These are phyloP conservation scores for Pterocarpus macrocarpus DNA, from an alignment of 306 rosid species.

Conservation along the genomic window DNA sequence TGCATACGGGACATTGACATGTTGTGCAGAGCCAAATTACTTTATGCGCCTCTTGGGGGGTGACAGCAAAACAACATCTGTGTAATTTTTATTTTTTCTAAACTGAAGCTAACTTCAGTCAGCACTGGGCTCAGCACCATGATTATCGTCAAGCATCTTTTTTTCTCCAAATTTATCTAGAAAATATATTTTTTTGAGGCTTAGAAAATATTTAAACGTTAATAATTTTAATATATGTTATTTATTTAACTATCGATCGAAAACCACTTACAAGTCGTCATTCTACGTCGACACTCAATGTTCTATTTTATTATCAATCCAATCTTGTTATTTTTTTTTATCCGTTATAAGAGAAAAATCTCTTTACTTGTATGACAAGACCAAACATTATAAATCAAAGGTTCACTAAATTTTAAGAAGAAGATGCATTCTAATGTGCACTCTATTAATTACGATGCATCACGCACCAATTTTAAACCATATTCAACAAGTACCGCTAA, in stretches of 20 bases:
- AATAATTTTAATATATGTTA: not conserved
- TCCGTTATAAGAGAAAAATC: not conserved
- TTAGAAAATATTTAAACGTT: too few species aligned
- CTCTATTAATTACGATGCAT: too few species aligned
- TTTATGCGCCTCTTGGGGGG: conserved; percentile 8
- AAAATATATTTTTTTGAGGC: not conserved
- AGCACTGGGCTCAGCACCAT: not conserved
- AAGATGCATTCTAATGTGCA: too few species aligned
- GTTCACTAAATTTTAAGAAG: not conserved
- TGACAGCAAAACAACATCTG: not conserved
- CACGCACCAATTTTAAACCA: too few species aligned
- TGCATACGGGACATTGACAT: too few species aligned
- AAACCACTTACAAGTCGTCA: not conserved
- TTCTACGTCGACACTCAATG: not conserved
- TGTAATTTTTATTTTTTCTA: not conserved
- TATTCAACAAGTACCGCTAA: too few species aligned
- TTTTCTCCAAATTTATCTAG: not conserved
- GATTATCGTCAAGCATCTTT: not conserved
- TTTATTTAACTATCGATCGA: not conserved
- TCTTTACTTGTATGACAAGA: not conserved
- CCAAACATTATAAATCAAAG: conserved; percentile 3
- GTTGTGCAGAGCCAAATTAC: too few species aligned
- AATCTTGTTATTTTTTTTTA: not conserved
- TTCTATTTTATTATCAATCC: not conserved
- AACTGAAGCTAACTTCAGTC: not conserved